Evolutionary conservation across 768 basidiomycete species (phyloP).

Genomic region (Tylopilus vinaceipallidus): DNA sequence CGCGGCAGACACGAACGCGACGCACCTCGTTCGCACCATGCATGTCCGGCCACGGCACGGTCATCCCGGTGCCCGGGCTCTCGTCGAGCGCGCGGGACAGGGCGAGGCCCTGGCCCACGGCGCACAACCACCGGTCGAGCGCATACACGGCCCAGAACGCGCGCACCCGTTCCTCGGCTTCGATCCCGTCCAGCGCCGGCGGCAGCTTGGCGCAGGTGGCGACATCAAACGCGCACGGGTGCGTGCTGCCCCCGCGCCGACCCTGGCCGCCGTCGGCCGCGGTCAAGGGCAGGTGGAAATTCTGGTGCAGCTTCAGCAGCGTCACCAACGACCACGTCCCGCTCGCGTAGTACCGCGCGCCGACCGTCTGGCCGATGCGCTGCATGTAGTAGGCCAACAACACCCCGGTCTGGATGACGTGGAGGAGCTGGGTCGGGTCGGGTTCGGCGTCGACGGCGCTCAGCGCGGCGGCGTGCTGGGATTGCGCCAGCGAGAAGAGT

Average conservation of each 20-base stretch:
- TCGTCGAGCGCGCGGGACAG: conserved; percentile 26
- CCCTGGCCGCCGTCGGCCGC: neutral
- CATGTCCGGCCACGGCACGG: conserved; percentile 42
- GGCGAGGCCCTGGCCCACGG: conserved; percentile 24
- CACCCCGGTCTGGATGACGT: conserved; percentile 60
- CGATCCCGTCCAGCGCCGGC: conserved; percentile 29
- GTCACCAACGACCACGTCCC: conserved; percentile 46
- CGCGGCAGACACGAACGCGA: neutral
- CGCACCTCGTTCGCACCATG: conserved; percentile 13
- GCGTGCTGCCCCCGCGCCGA: too few species aligned
- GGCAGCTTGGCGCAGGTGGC: conserved; percentile 26
- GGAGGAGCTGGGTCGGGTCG: conserved; percentile 41
- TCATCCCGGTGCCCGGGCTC: conserved; percentile 28
- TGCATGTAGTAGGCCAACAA: conserved; percentile 68
- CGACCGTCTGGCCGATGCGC: conserved; percentile 53
- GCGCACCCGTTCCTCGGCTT: conserved; percentile 37
- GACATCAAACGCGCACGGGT: conserved; percentile 7
- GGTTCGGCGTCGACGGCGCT: conserved; percentile 35
- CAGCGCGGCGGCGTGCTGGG: conserved; percentile 43
- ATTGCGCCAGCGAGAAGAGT: conserved; percentile 48
- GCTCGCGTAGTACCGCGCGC: conserved; percentile 57
- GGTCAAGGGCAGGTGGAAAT: neutral
- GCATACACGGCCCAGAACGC: conserved; percentile 39
- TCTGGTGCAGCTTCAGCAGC: conserved; percentile 46
- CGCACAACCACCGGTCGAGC: conserved; percentile 34